A percentile compares a stretch with the other conserved stretches of the same genome.
These are phyloP conservation scores for Annulohypoxylon truncatum DNA, from an alignment of 2,329 filamentous ascomycete genomes.

Conservation along the genomic window DNA sequence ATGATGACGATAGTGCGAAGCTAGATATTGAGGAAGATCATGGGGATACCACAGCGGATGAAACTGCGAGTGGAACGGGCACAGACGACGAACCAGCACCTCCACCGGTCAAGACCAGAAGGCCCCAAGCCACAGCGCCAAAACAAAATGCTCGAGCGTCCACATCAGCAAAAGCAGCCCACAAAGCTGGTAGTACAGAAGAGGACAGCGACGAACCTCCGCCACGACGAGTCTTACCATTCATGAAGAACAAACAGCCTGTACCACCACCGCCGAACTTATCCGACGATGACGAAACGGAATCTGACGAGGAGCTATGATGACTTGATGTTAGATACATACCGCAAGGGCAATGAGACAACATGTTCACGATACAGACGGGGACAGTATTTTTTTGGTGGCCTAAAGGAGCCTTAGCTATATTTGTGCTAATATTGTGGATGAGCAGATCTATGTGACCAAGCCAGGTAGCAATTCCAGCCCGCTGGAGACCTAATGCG, in stretches of 20 bases:
- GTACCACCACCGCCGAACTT: slow-evolving; percentile 45
- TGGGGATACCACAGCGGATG: slow-evolving; percentile 53
- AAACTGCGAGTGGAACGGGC: slow-evolving; percentile 57
- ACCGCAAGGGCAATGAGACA: slow-evolving; percentile 20
- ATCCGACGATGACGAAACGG: slow-evolving; percentile 59
- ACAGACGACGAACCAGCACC: slow-evolving; percentile 50
- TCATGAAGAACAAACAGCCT: slow-evolving; percentile 53
- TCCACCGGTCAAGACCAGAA: slow-evolving; percentile 32
- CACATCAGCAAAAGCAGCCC: slow-evolving; percentile 18
- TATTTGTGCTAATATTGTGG: slow-evolving; percentile 3
- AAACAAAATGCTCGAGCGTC: slow-evolving; percentile 22
- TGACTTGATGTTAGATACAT: background rate
- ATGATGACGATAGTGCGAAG: slow-evolving; percentile 44
- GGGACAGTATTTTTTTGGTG: background rate
- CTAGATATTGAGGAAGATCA: slow-evolving; percentile 54
- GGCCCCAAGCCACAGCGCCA: slow-evolving; percentile 7
- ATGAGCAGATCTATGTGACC: slow-evolving; percentile 2
- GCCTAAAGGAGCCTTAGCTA: slow-evolving; percentile 6
- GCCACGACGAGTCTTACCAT: slow-evolving; percentile 56
- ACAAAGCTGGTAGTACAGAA: slow-evolving; percentile 23
- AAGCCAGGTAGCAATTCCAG: background rate
- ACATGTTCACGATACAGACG: slow-evolving; percentile 13
- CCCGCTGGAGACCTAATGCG: slow-evolving; percentile 9
- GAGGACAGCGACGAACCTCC: slow-evolving; percentile 45
- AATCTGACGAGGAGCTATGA: slow-evolving; percentile 68